Conservation (phyloP, 176 grass and related monocot species). For the Hordeum marinum region DNA sequence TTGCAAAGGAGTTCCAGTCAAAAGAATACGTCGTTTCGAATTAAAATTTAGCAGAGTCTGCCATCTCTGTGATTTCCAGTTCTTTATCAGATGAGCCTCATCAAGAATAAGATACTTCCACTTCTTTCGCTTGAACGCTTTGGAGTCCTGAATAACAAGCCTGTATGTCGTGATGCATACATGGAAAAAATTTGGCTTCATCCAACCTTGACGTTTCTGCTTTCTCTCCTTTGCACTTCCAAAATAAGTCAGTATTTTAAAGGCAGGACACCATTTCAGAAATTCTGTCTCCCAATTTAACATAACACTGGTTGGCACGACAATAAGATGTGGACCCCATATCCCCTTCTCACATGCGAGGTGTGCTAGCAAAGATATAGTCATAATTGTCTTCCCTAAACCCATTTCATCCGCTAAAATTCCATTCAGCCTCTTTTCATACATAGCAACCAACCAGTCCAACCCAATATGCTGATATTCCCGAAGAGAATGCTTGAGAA, state of each 20-base stretch:
- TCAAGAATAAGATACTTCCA: slow-evolving; percentile 99
- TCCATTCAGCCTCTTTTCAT: slow-evolving; percentile 97
- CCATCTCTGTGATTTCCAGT: slow-evolving; percentile 99
- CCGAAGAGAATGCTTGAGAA: slow-evolving; percentile 96
- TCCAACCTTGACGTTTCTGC: slow-evolving; percentile 95
- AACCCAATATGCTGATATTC: slow-evolving; percentile 99
- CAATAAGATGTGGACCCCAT: slow-evolving; percentile 99
- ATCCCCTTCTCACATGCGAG: slow-evolving; percentile 98
- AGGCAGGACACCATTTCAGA: slow-evolving; percentile 97
- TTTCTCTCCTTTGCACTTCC: slow-evolving; percentile 99
- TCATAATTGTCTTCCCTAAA: slow-evolving; percentile 98
- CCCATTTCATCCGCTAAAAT: slow-evolving; percentile 99
- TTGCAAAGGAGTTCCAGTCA: slow-evolving; percentile 94
- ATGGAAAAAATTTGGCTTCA: slow-evolving; percentile 96
- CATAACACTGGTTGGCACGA: slow-evolving; percentile 98
- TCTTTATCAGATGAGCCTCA: slow-evolving; percentile 99
- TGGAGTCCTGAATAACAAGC: slow-evolving; percentile 97
- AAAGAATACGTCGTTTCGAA: slow-evolving; percentile 88
- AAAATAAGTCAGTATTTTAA: slow-evolving; percentile 98
- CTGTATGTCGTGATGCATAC: slow-evolving; percentile 98
- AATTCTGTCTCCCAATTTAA: slow-evolving; percentile 99
- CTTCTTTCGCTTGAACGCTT: slow-evolving; percentile 94
- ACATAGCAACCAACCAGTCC: slow-evolving; percentile 98
- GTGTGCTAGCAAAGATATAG: slow-evolving; percentile 89
- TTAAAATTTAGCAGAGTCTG: slow-evolving; percentile 97